Conservation (phyloP, 306 rosid species). For the Trifolium fragiferum region DNA sequence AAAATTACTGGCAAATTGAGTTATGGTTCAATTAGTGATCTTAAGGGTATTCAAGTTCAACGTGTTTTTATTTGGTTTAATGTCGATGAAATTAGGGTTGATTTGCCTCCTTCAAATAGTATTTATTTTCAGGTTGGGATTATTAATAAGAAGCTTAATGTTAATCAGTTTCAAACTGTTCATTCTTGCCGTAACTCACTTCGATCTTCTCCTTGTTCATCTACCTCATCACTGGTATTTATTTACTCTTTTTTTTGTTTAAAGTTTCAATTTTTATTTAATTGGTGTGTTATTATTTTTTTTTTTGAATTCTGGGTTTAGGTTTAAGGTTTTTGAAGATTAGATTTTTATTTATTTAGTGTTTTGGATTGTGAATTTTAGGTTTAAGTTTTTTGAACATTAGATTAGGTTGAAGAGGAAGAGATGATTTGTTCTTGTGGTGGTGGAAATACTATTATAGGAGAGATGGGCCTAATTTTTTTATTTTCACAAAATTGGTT, state of each 20-base stretch:
- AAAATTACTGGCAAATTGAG: constrained; percentile 70
- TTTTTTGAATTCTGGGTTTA: too few relatives aligned
- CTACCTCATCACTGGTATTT: constrained; percentile 4
- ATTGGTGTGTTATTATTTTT: not conserved
- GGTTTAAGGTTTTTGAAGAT: too few relatives aligned
- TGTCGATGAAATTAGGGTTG: constrained; percentile 91
- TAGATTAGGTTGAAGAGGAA: constrained; percentile 2
- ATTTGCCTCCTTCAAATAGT: constrained; percentile 79
- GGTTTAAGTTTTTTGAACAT: not conserved
- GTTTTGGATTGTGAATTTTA: not conserved
- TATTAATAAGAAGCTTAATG: constrained; percentile 78
- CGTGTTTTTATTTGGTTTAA: constrained; percentile 73
- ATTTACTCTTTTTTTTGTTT: not conserved
- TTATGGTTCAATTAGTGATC: constrained; percentile 73
- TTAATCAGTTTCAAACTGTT: constrained; percentile 74
- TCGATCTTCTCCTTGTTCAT: constrained; percentile 41
- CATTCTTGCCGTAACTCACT: constrained; percentile 62
- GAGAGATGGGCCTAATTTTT: not conserved
- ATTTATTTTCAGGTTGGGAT: constrained; percentile 89
- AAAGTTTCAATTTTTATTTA: not conserved
- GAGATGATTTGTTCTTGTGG: not conserved
- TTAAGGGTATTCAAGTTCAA: constrained; percentile 82
- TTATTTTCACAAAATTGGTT: not conserved
- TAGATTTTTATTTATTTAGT: not conserved
- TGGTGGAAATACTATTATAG: not conserved